Base-by-base conservation (phyloP, 129 eudicot genomes). In the Flaveria brownii region DNA sequence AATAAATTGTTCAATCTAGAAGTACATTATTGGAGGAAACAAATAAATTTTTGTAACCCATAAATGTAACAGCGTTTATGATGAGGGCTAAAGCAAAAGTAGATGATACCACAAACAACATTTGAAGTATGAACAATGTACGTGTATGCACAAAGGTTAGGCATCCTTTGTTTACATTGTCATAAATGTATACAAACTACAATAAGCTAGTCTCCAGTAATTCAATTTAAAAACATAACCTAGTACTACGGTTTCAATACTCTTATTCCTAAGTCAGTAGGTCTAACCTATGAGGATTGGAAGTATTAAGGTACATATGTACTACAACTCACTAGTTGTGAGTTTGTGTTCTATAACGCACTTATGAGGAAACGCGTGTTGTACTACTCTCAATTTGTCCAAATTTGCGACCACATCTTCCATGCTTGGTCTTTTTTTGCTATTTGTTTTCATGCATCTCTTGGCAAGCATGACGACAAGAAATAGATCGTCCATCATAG, bases 401-500 rank as follows among this genome's bases (percentile, higher is more conserved):
- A 72, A 52, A 39, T 80, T 36, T 4, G 47, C 0, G 3, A 65
- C 79, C 49, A 80, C 83, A 25, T 73, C 79, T 25, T 51, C 59
- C 83, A 73, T 80, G 61, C 17, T 64, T 63, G 83, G 83, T 42
- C 79, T 54, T 67, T 73, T 46, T 33, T 80, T 78, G 10, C 62
- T 39, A 4, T 73, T 79, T 47, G 10, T 45, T 62, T 80, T 65
- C 79, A 65, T 50, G 68, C 79, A 80, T 80, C 42, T 80, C 51
- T 65, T 80, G 68, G 83, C 79, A 52, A 73, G 69, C 52, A 52
- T 72, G 5, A 68, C 56, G 15, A 72, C 60, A 13, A 77, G 20
- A 33, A 82, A 0, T 18, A 71, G 15, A 28, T 78, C 86, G 0
- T 75, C 86, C 62, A 66, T 55, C 9, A 26, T 8, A 17, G 65